Conservation (phyloP, 2,329 filamentous ascomycete species). For the Thelonectria discophora region DNA sequence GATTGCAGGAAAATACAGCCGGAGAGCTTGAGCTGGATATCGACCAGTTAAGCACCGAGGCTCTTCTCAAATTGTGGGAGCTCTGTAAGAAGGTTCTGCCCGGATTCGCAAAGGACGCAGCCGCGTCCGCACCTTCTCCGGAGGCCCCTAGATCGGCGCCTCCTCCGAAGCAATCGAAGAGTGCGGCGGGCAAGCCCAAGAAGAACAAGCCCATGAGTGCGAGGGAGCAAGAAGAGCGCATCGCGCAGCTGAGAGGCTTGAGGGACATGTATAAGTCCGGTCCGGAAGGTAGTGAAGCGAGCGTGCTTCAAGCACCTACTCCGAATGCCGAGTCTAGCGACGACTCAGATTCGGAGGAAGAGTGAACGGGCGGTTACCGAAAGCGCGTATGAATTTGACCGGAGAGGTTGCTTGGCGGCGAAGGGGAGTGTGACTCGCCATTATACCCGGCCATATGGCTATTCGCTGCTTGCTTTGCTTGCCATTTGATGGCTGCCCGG, state of each 20-base stretch:
- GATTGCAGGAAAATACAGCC: slow-evolving; percentile 62
- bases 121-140: slow-evolving; percentile 41
- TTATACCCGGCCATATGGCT: slow-evolving; percentile 43
- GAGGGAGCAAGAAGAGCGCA: slow-evolving; percentile 72
- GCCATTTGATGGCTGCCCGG: slow-evolving; percentile 24
- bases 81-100: slow-evolving; percentile 55
- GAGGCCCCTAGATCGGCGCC: slow-evolving; percentile 43
- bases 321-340: slow-evolving; percentile 51
- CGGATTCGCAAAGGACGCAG: slow-evolving; percentile 49
- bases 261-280: slow-evolving; percentile 53
- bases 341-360: slow-evolving; percentile 59
- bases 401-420: slow-evolving; percentile 34
- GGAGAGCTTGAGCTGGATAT: slow-evolving; percentile 69
- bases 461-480: slow-evolving; percentile 35
- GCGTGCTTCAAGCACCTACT: slow-evolving; percentile 39
- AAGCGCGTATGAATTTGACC: slow-evolving; percentile 41
- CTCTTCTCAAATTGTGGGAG: slow-evolving; percentile 61
- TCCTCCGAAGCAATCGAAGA: slow-evolving; percentile 44
- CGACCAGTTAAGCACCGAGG: slow-evolving; percentile 64
- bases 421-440: slow-evolving; percentile 37
- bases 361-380: slow-evolving; percentile 45
- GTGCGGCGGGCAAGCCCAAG: slow-evolving; percentile 61
- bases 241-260: slow-evolving; percentile 66
- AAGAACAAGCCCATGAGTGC: slow-evolving; percentile 83
- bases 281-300: slow-evolving; percentile 44